Conservation (phyloP, 768 basidiomycete genomes). For the Tulasnella sp. region DNA sequence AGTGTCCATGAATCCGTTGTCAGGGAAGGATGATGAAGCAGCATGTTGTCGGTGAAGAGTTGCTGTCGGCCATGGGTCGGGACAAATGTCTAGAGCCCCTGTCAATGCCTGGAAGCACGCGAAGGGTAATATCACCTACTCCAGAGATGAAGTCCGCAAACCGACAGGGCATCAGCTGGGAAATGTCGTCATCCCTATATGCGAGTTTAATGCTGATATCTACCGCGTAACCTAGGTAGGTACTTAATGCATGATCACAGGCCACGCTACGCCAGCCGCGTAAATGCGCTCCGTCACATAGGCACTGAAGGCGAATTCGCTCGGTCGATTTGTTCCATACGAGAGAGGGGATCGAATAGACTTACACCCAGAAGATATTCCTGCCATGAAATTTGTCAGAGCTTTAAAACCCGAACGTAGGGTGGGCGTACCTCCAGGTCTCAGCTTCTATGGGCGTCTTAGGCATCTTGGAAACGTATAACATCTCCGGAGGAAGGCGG, state of each 20-base stretch:
- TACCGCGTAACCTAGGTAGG: background rate
- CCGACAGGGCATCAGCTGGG: slow-evolving; percentile 14
- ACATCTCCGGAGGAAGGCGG: background rate
- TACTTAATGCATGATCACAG: background rate
- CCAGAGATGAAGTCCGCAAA: slow-evolving; percentile 15
- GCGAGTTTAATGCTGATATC: background rate
- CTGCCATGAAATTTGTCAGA: background rate
- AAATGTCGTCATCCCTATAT: slow-evolving; percentile 8
- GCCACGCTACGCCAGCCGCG: background rate
- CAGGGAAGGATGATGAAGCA: slow-evolving; percentile 56
- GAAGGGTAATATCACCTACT: background rate
- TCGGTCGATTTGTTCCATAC: background rate
- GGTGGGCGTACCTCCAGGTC: background rate
- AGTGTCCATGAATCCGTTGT: slow-evolving; percentile 68
- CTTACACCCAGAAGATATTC: slow-evolving; percentile 13
- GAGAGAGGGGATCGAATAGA: background rate
- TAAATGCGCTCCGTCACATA: slow-evolving; percentile 9
- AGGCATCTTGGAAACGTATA: background rate
- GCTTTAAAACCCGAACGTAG: background rate
- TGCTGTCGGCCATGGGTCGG: slow-evolving; percentile 52
- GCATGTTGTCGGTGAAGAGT: slow-evolving; percentile 57
- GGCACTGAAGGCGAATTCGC: background rate
- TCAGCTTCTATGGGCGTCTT: background rate
- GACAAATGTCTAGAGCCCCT: background rate
- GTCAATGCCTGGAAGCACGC: background rate